Evolutionary conservation across 1,284 basidiomycete species (phyloP), one percentile per base, ranked within the genome.

Genomic region (Megacollybia platyphylla): DNA sequence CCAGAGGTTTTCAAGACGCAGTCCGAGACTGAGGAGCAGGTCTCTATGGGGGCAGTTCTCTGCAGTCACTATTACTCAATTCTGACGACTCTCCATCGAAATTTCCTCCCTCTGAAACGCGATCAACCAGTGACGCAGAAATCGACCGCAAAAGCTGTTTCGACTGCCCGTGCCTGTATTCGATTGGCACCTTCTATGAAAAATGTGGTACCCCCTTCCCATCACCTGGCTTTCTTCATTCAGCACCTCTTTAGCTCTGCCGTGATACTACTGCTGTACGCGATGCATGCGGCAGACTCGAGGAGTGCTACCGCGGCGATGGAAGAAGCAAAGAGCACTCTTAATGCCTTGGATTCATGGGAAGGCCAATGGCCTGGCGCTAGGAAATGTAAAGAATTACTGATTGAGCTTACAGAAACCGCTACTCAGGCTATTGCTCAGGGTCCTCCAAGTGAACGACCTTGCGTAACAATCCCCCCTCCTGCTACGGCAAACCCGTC

Each of bases 201-300:
- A 55, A 79, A 86, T 51, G 77, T 86, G 39, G 83, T 92, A 1
- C 87, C 89, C 3, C 74, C 85, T 4, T 88, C 87, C 9, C 89
- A 92, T 55, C 87, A 91, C 57, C 71, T 92, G 30, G 87, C 88
- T 1, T 88, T 92, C 58, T 91, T 88, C 66, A 87, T 90, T 45
- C 89, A 92, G 55, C 87, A 89, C 53, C 71, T 92, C 13, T 92
- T 91, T 68, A 89, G 86, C 51, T 89, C 87, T 26, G 86, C 87
- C 1, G 86, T 91, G 45, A 88, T 92, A 53, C 78, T 91, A 37
- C 64, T 92, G 30, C 66, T 92, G 2, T 92, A 84, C 60, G 84
- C 89, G 40, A 90, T 91, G 73, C 87, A 90, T 56, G 77, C 82
- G 1, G 55, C 74, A 3, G 87, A 91, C 46, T 59, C 73, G 26